phyloP scores from a whole-genome alignment of 2,329 filamentous ascomycete genomes.

The Epichloe uncinata region DNA sequence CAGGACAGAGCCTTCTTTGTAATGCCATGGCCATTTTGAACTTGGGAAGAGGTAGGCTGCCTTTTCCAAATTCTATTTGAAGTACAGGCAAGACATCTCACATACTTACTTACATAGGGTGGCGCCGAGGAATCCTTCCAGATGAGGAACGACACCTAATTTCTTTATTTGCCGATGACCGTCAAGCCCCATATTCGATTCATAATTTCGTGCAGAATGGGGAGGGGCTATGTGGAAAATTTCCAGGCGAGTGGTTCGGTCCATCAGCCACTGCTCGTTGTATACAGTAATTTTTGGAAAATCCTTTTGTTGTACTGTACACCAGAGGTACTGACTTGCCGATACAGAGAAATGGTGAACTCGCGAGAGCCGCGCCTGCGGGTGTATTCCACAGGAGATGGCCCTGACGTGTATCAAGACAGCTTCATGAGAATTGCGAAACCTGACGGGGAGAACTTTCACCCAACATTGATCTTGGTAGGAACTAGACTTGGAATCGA shows the following conservation, averaged over 20 bases:
- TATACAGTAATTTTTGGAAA: conserved; percentile 56
- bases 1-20: conserved; percentile 82
- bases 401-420: conserved; percentile 87
- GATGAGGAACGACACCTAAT: conserved; percentile 58
- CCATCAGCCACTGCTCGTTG: conserved; percentile 92
- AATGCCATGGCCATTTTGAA: conserved; percentile 64
- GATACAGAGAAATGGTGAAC: conserved; percentile 56
- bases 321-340: neutral
- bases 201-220: conserved; percentile 89
- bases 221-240: conserved; percentile 82
- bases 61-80: neutral
- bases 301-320: too few relatives aligned
- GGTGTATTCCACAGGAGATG: conserved; percentile 83
- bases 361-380: conserved; percentile 51
- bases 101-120: conserved; percentile 35
- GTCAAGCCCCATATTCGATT: conserved; percentile 79
- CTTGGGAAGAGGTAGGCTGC: conserved; percentile 59
- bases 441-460: conserved; percentile 50
- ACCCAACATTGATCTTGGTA: conserved; percentile 78
- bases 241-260: conserved; percentile 96
- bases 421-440: conserved; percentile 68
- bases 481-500: conserved; percentile 86
- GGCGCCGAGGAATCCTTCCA: conserved; percentile 51
- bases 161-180: conserved; percentile 75
- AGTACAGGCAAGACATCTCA: neutral